Conservation (phyloP, 306 rosid species). For the Vigna unguiculata region DNA sequence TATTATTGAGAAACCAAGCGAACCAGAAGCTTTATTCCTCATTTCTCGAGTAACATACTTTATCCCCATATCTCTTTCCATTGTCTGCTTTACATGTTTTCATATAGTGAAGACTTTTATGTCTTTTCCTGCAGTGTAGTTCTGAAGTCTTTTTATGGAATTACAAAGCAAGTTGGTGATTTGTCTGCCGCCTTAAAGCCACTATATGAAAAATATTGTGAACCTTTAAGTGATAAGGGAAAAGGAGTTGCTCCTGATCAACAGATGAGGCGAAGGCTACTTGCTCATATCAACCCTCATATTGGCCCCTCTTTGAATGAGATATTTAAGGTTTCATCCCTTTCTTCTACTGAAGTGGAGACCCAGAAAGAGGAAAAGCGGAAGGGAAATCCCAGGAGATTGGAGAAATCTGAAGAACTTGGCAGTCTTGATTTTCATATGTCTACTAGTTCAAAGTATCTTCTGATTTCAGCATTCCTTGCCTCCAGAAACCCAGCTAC, state of each 20-base stretch:
- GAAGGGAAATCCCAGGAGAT: conserved; percentile 59
- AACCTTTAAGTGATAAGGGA: conserved; percentile 61
- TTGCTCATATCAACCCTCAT: conserved; percentile 64
- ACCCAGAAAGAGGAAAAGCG: conserved; percentile 54
- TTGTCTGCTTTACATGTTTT: conserved; percentile 34
- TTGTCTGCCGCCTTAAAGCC: conserved; percentile 67
- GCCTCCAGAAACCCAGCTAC: conserved; percentile 99
- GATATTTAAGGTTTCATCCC: conserved; percentile 71
- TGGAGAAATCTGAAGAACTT: conserved; percentile 53
- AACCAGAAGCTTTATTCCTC: conserved; percentile 79
- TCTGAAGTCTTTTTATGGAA: conserved; percentile 72
- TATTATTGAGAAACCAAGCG: conserved; percentile 66
- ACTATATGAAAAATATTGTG: conserved; percentile 68
- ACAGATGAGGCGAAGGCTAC: conserved; percentile 71
- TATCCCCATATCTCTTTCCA: conserved; percentile 7
- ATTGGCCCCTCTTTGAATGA: conserved; percentile 76
- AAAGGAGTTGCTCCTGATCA: conserved; percentile 63
- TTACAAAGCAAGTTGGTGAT: conserved; percentile 78
- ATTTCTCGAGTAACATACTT: conserved; percentile 70
- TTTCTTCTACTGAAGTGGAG: conserved; percentile 56
- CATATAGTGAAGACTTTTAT: conserved; percentile 34
- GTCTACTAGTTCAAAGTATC: conserved; percentile 92
- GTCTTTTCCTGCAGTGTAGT: conserved; percentile 62
- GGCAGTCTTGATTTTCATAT: conserved; percentile 76
- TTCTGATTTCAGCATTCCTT: conserved; percentile 92